These are phyloP conservation scores for Cyathus striatus DNA, from an alignment of 768 basidiomycete species.

Conservation along the genomic window DNA sequence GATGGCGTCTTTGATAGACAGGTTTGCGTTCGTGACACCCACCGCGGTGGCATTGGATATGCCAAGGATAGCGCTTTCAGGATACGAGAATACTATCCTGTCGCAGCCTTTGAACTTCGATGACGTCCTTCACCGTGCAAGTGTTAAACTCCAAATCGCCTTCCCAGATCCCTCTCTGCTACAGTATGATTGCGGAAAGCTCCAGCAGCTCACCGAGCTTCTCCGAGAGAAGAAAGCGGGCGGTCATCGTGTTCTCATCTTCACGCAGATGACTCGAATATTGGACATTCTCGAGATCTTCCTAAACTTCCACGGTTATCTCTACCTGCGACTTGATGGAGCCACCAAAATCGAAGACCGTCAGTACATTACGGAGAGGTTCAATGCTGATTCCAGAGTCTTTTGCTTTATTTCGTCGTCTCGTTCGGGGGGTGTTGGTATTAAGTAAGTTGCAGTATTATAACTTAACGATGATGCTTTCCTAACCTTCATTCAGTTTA, in stretches of 20 bases:
- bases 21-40: constrained; percentile 81
- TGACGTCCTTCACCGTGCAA: constrained; percentile 59
- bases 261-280: constrained; percentile 95
- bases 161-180: constrained; percentile 87
- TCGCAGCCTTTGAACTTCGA: constrained; percentile 52
- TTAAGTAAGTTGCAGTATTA: constrained; percentile 60
- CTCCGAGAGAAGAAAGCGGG: constrained; percentile 81
- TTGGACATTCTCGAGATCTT: constrained; percentile 93
- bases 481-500: constrained; percentile 38
- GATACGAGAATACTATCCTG: constrained; percentile 20
- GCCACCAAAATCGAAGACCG: constrained; percentile 94
- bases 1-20: constrained; percentile 49
- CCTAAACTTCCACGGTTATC: constrained; percentile 87
- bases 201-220: constrained; percentile 77
- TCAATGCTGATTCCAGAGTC: constrained; percentile 71
- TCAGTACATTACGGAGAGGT: constrained; percentile 84
- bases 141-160: constrained; percentile 85
- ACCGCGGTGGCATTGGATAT: constrained; percentile 73
- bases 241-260: constrained; percentile 89
- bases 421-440: constrained; percentile 82
- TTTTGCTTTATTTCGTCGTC: constrained; percentile 90
- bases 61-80: constrained; percentile 54
- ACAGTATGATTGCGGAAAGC: constrained; percentile 95
- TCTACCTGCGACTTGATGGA: constrained; percentile 92
- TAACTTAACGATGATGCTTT: constrained; percentile 13